Conservation (phyloP, 2,329 filamentous ascomycete genomes). For the Balansia obtecta region DNA sequence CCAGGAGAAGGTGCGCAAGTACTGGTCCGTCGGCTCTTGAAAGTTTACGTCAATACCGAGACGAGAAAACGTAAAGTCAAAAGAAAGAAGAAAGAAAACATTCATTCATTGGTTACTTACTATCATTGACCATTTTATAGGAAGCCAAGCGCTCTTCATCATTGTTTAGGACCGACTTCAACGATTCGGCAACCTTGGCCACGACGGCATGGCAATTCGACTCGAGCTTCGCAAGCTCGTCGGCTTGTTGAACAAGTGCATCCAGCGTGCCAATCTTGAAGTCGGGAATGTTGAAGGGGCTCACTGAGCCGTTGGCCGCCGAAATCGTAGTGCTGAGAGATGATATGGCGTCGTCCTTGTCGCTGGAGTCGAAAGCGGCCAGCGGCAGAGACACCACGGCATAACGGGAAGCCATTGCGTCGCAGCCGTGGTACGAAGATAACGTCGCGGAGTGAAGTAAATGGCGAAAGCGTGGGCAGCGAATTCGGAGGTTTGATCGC, state of each 20-base stretch:
- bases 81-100: constrained; percentile 13
- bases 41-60: background rate
- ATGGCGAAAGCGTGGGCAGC: too few species aligned
- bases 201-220: constrained; percentile 69
- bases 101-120: constrained; percentile 38
- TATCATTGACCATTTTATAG: constrained; percentile 91
- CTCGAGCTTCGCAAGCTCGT: constrained; percentile 86
- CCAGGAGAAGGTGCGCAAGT: constrained; percentile 81
- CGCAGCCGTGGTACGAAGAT: background rate
- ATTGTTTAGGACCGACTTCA: constrained; percentile 71
- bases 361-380: constrained; percentile 69
- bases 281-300: constrained; percentile 72
- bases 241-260: constrained; percentile 87
- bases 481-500: too few species aligned
- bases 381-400: constrained; percentile 82
- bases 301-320: constrained; percentile 61
- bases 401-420: constrained; percentile 51
- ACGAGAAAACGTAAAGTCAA: constrained; percentile 6
- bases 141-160: constrained; percentile 71
- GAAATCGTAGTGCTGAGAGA: constrained; percentile 61
- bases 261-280: constrained; percentile 98
- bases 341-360: constrained; percentile 69
- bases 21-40: constrained; percentile 88
- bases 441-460: background rate
- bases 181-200: constrained; percentile 74